These are phyloP conservation scores for Leccinum ochraceum DNA, from an alignment of 768 basidiomycete species.

Conservation along the genomic window DNA sequence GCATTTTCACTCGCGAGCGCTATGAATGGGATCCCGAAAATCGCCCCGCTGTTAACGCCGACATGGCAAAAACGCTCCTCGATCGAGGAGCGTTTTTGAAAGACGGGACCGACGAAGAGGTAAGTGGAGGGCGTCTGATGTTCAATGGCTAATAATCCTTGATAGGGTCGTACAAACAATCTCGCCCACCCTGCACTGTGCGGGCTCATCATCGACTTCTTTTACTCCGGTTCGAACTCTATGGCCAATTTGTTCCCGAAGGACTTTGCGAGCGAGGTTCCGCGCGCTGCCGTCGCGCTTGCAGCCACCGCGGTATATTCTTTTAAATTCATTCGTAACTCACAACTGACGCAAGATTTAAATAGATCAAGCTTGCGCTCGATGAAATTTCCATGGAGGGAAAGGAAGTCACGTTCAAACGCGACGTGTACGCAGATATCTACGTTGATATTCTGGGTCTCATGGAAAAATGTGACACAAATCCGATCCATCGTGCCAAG, in stretches of 20 bases:
- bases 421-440: too few relatives aligned
- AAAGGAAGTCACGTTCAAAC: too few relatives aligned
- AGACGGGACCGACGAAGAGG: background rate
- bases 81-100: background rate
- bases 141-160: background rate
- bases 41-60: background rate
- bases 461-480: too few relatives aligned
- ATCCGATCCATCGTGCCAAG: too few relatives aligned
- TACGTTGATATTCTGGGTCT: too few relatives aligned
- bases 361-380: background rate
- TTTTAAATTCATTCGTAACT: background rate
- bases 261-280: background rate
- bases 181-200: background rate
- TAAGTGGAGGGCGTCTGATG: background rate
- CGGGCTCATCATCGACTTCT: background rate
- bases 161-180: background rate
- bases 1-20: background rate
- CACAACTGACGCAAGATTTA: background rate
- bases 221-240: background rate
- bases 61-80: background rate
- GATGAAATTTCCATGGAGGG: background rate
- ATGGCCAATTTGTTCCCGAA: background rate
- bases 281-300: background rate
- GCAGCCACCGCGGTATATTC: background rate
- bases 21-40: constrained; percentile 12